A percentile compares a stretch with the other conserved stretches of the same genome.
phyloP scores from a whole-genome alignment of 2,329 filamentous ascomycete genomes.

The Aspergillus uvarum region DNA sequence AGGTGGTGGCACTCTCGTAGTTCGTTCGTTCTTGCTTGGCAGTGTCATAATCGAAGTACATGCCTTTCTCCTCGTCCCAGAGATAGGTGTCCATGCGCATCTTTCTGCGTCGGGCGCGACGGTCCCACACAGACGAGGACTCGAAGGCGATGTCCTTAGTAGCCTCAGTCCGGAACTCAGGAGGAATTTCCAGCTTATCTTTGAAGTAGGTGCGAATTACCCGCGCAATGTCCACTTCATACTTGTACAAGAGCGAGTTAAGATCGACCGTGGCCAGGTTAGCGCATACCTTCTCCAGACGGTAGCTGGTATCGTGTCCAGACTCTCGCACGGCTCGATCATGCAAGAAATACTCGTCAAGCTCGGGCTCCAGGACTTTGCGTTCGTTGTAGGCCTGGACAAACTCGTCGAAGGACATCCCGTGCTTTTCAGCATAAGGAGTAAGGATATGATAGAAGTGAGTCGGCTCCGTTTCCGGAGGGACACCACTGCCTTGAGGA shows the following conservation, averaged over 20 bases:
- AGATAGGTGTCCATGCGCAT: conserved; percentile 85
- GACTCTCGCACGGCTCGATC: conserved; percentile 95
- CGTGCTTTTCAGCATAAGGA: conserved; percentile 81
- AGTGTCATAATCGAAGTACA: conserved; percentile 98
- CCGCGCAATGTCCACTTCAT: conserved; percentile 88
- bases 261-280: conserved; percentile 91
- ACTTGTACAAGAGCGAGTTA: conserved; percentile 94
- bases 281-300: conserved; percentile 82
- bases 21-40: conserved; percentile 73
- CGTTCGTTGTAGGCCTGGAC: conserved; percentile 83
- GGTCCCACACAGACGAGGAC: conserved; percentile 85
- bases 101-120: conserved; percentile 80
- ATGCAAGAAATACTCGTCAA: conserved; percentile 94
- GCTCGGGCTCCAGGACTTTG: conserved; percentile 74
- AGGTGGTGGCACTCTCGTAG: conserved; percentile 90
- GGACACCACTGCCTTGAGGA: conserved; percentile 79
- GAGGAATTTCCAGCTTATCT: conserved; percentile 77
- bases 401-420: conserved; percentile 79
- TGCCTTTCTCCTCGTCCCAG: conserved; percentile 87
- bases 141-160: conserved; percentile 69
- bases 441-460: conserved; percentile 82
- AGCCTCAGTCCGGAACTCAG: conserved; percentile 71
- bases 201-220: conserved; percentile 81
- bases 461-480: conserved; percentile 83
- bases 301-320: conserved; percentile 94